Evolutionary conservation across 2,329 filamentous ascomycete genomes (phyloP), one percentile per base, ranked within the genome.

Genomic region (Cladosporium sp.): DNA sequence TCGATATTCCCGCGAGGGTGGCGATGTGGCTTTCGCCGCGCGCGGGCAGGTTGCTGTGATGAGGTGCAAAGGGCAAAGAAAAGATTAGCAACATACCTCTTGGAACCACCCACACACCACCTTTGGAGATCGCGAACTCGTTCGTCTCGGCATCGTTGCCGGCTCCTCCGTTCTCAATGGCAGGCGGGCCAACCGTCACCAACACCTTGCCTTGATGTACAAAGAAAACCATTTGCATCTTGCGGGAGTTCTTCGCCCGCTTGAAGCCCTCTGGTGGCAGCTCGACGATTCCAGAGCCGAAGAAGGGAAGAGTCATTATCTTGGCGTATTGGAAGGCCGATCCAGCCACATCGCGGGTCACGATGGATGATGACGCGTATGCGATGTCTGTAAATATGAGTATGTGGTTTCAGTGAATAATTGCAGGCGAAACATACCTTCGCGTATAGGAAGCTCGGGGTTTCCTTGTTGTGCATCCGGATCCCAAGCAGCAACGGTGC

Each of bases 201-300:
- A 88, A 84, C 24, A 97, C 92, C 70, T 90, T 88, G 26, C 95
- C 95, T 54, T 87, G 86, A 72, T 92, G 90, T 34, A 99, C 90
- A 73, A 96, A 97, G 78, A 98, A 98, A 1, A 91, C 89, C 90
- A 99, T 95, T 76, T 97, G 93, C 92, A 97, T 98, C 81, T 91
- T 93, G 69, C 94, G 86, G 41, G 91, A 91, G 79, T 97, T 98
- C 84, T 98, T 98, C 59, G 90, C 87, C 71, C 89, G 88, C 83
- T 99, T 99, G 75, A 91, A 87, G 36, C 91, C 88, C 2, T 90
- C 90, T 0, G 92, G 89, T 6, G 92, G 92, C 60, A 99, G 82
- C 73, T 98, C 94, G 44, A 99, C 91, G 62, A 98, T 86, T 18
- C 95, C 95, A 11, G 91, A 90, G 38, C 93, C 93, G 78, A 98